These are phyloP conservation scores for Pythium rishiriense DNA, from an alignment of 352 stramenopile species.

Conservation along the genomic window DNA sequence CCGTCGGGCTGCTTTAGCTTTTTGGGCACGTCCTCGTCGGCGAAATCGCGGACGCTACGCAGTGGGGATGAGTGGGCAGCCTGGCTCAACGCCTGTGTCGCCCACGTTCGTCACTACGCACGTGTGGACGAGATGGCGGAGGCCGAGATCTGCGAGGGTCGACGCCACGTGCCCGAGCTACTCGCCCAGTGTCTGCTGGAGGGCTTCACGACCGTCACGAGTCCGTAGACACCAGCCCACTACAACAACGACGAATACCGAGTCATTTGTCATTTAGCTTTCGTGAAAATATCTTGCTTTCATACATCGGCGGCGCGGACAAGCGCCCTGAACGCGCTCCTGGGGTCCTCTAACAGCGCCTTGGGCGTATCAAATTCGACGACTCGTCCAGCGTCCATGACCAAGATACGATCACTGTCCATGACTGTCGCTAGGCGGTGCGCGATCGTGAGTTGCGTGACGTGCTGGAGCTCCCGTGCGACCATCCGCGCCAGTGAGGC, in stretches of 20 bases:
- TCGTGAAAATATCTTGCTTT: too few relatives aligned
- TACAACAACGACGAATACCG: too few relatives aligned
- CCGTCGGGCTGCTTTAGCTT: not conserved
- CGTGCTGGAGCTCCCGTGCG: slow-evolving; percentile 73
- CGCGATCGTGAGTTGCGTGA: slow-evolving; percentile 93
- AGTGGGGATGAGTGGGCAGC: not conserved
- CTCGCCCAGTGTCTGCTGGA: not conserved
- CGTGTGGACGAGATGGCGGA: not conserved
- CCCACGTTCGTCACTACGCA: not conserved
- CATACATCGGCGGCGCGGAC: not conserved
- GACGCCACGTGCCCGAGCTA: not conserved
- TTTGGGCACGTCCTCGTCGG: too few relatives aligned
- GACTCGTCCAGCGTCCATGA: slow-evolving; percentile 81
- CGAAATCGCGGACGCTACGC: not conserved
- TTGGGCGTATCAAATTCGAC: slow-evolving; percentile 17
- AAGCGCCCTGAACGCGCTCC: not conserved
- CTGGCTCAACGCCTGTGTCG: not conserved
- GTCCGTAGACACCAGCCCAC: not conserved
- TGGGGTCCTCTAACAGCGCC: not conserved
- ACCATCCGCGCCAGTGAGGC: slow-evolving; percentile 53
- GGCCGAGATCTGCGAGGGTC: not conserved
- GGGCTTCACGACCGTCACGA: not conserved
- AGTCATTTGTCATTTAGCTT: too few relatives aligned
- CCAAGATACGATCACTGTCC: slow-evolving; percentile 82
- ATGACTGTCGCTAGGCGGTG: slow-evolving; percentile 92